Base-by-base conservation (phyloP, 176 grass and related monocot genomes). In the Guadua angustifolia region DNA sequence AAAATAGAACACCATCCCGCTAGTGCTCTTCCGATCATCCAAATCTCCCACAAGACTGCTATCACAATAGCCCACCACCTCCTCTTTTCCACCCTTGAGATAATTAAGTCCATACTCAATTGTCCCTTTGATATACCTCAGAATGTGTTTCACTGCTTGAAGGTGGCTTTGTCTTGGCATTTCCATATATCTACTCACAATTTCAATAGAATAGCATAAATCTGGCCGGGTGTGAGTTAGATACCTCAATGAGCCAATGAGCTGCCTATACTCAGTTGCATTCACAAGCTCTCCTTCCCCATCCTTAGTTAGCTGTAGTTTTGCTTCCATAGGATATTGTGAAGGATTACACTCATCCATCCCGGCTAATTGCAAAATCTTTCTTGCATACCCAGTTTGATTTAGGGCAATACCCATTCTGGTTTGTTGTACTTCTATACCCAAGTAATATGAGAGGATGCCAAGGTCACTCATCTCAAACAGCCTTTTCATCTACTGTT, bases 341-440 rank as follows among this genome's bases (percentile, higher is more conserved):
- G 13, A 14, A 3, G 47, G 12, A 15, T 50, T 52, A 5, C 50
- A 52, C 14, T 52, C 50, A 17, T 0, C 1, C 52, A 55, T 55
- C 0, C 18, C 52, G 0, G 2, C 5, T 2, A 2, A 6, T 0
- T 55, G 1, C 1, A 55, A 6, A 0, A 21, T 2, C 18, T 21
- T 19, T 2, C 6, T 55, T 0, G 52, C 52, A 21, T 55, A 55
- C 0, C 19, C 8, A 0, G 7, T 22, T 0, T 56, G 3, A 0
- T 4, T 58, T 0, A 58, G 18, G 1, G 0, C 1, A 0, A 22
- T n/a, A 0, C 21, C 8, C 0, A 1, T 58, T 3, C 8, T 0
- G 0, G 9, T 9, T 1, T 58, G 21, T 0, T 9, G 0, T 21
- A 58, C 21, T 0, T 58, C 8, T 9, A 58, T 4, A 0, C 55